Evolutionary conservation across 2,329 filamentous ascomycete species (phyloP).

Genomic region (Xylaria sp.): DNA sequence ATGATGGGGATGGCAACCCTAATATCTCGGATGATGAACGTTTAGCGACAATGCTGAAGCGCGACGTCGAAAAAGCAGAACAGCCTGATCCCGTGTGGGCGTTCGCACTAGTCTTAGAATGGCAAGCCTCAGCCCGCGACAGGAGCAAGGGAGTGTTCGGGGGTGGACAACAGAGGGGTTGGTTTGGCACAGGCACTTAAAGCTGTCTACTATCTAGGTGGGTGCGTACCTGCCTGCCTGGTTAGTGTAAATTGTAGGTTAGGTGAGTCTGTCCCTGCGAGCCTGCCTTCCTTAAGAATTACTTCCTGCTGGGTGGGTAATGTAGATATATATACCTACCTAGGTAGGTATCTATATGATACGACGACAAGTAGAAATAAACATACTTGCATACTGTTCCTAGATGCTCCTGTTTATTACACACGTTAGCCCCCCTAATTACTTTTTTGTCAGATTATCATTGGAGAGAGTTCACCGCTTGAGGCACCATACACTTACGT

Average conservation of each 20-base stretch:
- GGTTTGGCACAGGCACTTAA: neutral
- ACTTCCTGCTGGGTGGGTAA: no score
- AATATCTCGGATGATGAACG: constrained; percentile 35
- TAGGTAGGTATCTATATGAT: neutral
- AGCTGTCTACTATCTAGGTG: neutral
- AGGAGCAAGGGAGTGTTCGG: constrained; percentile 28
- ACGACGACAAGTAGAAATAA: neutral
- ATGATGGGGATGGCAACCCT: constrained; percentile 33
- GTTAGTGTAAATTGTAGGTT: neutral
- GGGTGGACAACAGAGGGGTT: neutral
- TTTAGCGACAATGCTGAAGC: constrained; percentile 42
- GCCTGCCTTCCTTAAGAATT: no score
- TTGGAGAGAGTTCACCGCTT: neutral
- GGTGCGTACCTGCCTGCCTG: neutral
- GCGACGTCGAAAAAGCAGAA: constrained; percentile 48
- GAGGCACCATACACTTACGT: neutral
- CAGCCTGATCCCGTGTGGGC: constrained; percentile 36
- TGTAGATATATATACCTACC: neutral
- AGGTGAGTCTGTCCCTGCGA: neutral
- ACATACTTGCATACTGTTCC: neutral
- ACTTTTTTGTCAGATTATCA: neutral
- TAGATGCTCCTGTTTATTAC: neutral
- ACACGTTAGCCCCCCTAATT: neutral
- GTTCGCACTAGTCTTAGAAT: constrained; percentile 40
- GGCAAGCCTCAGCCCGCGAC: constrained; percentile 39